phyloP scores from a whole-genome alignment of 345 rosid genomes.

The Syzygium oleosum region DNA sequence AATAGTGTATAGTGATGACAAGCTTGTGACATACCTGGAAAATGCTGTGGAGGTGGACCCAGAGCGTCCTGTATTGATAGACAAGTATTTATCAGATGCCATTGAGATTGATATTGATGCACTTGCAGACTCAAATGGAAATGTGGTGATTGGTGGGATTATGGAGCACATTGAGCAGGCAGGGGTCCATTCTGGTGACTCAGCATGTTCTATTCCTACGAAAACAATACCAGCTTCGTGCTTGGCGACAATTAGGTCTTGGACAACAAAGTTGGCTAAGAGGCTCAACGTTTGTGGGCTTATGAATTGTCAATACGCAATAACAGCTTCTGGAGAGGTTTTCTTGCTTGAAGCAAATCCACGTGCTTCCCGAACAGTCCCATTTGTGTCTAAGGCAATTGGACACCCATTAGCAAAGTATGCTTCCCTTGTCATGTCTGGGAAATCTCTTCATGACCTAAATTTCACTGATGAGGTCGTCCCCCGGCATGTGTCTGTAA shows the following conservation, averaged over 20 bases:
- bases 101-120: constrained; percentile 87
- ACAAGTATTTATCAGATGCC: constrained; percentile 84
- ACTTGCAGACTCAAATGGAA: constrained; percentile 72
- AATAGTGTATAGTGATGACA: constrained; percentile 73
- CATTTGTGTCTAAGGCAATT: constrained; percentile 95
- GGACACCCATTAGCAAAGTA: constrained; percentile 95
- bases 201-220: constrained; percentile 90
- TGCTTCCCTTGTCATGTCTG: constrained; percentile 92
- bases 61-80: constrained; percentile 81
- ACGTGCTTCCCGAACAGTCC: constrained; percentile 93
- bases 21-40: constrained; percentile 69
- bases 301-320: constrained; percentile 94
- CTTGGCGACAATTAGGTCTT: constrained; percentile 64
- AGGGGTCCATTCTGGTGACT: constrained; percentile 98
- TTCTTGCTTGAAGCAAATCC: constrained; percentile 97
- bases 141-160: constrained; percentile 91
- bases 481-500: constrained; percentile 75
- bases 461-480: constrained; percentile 70
- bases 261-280: constrained; percentile 77
- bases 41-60: constrained; percentile 96
- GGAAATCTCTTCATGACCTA: constrained; percentile 63
- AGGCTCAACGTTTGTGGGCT: constrained; percentile 85
- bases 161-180: constrained; percentile 99
- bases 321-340: constrained; percentile 70
- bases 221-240: constrained; percentile 65